Conservation (phyloP, 2,329 filamentous ascomycete genomes). For the Paracoccidioides lutzii region DNA sequence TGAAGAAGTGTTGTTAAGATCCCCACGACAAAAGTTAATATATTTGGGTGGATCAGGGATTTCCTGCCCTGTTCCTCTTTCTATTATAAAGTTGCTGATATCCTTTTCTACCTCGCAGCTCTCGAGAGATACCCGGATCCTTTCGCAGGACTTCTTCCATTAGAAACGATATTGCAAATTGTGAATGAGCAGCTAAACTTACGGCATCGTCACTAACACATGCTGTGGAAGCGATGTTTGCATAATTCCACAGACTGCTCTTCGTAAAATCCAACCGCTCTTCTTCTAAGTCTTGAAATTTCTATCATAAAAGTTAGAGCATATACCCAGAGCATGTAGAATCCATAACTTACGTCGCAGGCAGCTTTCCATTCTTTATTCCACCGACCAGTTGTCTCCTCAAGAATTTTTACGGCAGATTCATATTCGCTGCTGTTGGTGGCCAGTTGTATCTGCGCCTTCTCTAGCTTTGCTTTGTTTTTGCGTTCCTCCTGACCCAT, state of each 20-base stretch:
- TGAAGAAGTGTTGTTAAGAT: constrained; percentile 65
- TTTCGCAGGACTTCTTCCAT: constrained; percentile 61
- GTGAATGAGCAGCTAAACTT: constrained; percentile 16
- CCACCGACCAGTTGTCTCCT: constrained; percentile 91
- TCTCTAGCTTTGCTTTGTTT: constrained; percentile 97
- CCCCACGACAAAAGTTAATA: constrained; percentile 95
- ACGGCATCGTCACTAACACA: constrained; percentile 89
- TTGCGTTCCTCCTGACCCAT: constrained; percentile 99
- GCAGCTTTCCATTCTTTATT: constrained; percentile 97
- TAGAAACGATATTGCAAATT: not conserved
- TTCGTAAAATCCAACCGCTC: constrained; percentile 95
- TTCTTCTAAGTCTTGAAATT: constrained; percentile 97
- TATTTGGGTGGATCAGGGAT: constrained; percentile 95
- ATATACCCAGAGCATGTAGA: not conserved
- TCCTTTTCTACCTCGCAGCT: constrained; percentile 96
- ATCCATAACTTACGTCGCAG: constrained; percentile 49
- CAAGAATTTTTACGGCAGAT: constrained; percentile 76
- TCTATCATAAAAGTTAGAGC: constrained; percentile 38
- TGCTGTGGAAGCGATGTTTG: constrained; percentile 91
- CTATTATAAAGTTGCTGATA: constrained; percentile 75
- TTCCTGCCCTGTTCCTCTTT: constrained; percentile 84
- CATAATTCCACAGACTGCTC: constrained; percentile 94
- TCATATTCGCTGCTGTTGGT: constrained; percentile 90
- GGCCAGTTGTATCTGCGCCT: constrained; percentile 91
- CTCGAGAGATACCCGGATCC: constrained; percentile 83